Evolutionary conservation across 805 yeast species (phyloP).

Genomic region (Torulaspora delbrueckii): DNA sequence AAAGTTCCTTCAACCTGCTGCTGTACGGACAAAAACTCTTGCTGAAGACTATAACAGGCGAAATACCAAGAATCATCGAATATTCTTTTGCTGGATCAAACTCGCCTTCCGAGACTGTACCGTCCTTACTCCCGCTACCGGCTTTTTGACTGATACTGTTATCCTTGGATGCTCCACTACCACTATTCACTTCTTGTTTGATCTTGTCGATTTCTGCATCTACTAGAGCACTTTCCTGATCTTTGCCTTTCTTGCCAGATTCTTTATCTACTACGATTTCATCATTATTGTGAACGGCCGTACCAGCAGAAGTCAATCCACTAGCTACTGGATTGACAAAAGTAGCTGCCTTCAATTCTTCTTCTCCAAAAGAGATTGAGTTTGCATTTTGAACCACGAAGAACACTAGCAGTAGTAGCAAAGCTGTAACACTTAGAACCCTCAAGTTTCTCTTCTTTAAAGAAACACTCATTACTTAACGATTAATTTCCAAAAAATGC

Average conservation of each 20-base stretch:
- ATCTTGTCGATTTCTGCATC: constrained; percentile 20
- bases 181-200: constrained; percentile 16
- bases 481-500: neutral
- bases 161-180: constrained; percentile 1
- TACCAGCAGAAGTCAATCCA: constrained; percentile 10
- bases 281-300: constrained; percentile 8
- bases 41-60: constrained; percentile 62
- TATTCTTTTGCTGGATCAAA: constrained; percentile 54
- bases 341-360: neutral
- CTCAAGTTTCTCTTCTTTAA: constrained; percentile 29
- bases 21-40: constrained; percentile 71
- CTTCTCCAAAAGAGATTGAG: constrained; percentile 10
- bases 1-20: constrained; percentile 59
- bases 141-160: constrained; percentile 7
- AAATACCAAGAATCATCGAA: constrained; percentile 48
- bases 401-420: constrained; percentile 25
- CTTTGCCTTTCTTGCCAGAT: constrained; percentile 2
- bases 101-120: constrained; percentile 19
- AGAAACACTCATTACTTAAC: constrained; percentile 5
- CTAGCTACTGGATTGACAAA: constrained; percentile 1
- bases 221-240: constrained; percentile 10
- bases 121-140: constrained; percentile 8
- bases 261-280: neutral
- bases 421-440: constrained; percentile 24
- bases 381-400: constrained; percentile 28